phyloP scores from a whole-genome alignment of 2,329 filamentous ascomycete species.

The Phialemonium atrogriseum region DNA sequence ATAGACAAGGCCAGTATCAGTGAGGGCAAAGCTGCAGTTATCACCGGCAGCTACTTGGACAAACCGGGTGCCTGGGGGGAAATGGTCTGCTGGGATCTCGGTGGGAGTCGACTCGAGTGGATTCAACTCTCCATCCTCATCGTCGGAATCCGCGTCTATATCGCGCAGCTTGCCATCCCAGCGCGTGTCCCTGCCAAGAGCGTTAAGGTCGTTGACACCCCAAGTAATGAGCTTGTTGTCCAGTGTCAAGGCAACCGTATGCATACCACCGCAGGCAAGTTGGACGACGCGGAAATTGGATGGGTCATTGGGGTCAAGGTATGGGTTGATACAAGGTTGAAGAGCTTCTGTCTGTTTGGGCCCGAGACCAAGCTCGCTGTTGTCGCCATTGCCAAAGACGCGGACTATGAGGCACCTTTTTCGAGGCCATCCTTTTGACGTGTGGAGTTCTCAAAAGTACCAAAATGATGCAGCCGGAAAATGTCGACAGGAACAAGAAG shows the following conservation, averaged over 20 bases:
- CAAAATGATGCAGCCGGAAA: too few relatives aligned
- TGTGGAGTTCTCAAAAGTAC: too few relatives aligned
- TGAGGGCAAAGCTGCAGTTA: conserved; percentile 53
- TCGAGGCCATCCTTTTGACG: too few relatives aligned
- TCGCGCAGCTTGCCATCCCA: conserved; percentile 45
- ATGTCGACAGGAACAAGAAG: too few relatives aligned
- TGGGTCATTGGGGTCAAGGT: conserved; percentile 6
- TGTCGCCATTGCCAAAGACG: conserved; percentile 31
- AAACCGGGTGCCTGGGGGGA: conserved; percentile 48
- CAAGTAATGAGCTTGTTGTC: conserved; percentile 61
- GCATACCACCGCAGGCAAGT: conserved; percentile 60
- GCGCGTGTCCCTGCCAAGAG: conserved; percentile 52
- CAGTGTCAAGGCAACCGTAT: conserved; percentile 54
- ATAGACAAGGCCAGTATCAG: conserved; percentile 52
- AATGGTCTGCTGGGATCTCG: conserved; percentile 39
- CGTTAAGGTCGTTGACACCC: conserved; percentile 63
- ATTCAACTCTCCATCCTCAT: conserved; percentile 45
- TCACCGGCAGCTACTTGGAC: conserved; percentile 51
- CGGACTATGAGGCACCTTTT: conserved; percentile 11
- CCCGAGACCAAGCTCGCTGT: conserved; percentile 30
- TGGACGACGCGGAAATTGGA: conserved; percentile 36
- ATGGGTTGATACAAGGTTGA: conserved; percentile 11
- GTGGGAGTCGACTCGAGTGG: conserved; percentile 50
- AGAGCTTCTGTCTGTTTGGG: conserved; percentile 11
- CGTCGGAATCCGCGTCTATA: conserved; percentile 15